A percentile compares a stretch with the other conserved stretches of the same genome.
Conservation (phyloP, 2,329 filamentous ascomycete genomes). For the Corynespora cassiicola region DNA sequence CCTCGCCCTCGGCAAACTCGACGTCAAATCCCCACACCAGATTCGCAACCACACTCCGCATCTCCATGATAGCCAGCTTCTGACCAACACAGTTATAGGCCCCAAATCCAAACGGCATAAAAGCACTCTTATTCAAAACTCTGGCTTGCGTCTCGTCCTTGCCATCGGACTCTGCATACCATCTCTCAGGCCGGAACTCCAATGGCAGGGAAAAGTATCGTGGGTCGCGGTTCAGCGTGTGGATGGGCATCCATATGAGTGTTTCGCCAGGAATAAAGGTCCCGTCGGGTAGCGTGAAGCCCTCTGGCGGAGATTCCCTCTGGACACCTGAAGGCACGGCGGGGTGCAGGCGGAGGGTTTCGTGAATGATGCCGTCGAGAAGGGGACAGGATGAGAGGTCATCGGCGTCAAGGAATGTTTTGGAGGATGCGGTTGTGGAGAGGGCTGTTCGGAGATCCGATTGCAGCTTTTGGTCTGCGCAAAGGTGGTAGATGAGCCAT, state of each 20-base stretch:
- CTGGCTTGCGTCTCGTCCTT: slow-evolving; percentile 27
- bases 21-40: slow-evolving; percentile 67
- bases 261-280: slow-evolving; percentile 38
- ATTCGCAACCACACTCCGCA: slow-evolving; percentile 67
- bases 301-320: slow-evolving; percentile 41
- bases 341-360: slow-evolving; percentile 28
- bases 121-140: slow-evolving; percentile 58
- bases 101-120: slow-evolving; percentile 74
- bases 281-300: slow-evolving; percentile 35
- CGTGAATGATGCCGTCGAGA: slow-evolving; percentile 41
- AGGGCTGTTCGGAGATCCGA: slow-evolving; percentile 27
- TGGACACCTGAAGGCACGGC: slow-evolving; percentile 37
- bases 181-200: slow-evolving; percentile 37
- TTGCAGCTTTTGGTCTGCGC: slow-evolving; percentile 27
- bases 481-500: slow-evolving; percentile 38
- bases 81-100: slow-evolving; percentile 76
- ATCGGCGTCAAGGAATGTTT: slow-evolving; percentile 30
- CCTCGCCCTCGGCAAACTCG: slow-evolving; percentile 33
- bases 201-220: slow-evolving; percentile 32
- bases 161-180: too few relatives aligned
- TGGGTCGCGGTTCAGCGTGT: slow-evolving; percentile 36
- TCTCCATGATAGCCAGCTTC: slow-evolving; percentile 68
- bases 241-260: slow-evolving; percentile 36
- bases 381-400: slow-evolving; percentile 31
- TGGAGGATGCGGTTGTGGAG: slow-evolving; percentile 19